Percentiles rank a stretch among this genome's conserved stretches.
Evolutionary conservation across 1,284 basidiomycete species (phyloP).

Genomic region (Schizophyllum commune): DNA sequence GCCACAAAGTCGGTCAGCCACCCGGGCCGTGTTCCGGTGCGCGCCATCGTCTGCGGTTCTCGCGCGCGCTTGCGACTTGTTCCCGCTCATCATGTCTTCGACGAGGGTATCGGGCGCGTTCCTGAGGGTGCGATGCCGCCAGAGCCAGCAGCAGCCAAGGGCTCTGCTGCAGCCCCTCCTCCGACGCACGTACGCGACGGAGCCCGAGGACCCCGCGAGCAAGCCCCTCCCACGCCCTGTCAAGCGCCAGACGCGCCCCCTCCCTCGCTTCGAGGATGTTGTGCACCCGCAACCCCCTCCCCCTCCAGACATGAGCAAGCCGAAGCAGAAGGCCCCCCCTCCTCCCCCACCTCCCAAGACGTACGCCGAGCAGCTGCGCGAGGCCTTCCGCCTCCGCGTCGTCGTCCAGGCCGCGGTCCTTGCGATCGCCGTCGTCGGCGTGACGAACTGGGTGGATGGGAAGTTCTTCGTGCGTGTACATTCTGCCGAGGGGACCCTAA

Average conservation of each 20-base stretch:
- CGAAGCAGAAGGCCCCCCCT: neutral
- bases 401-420: neutral
- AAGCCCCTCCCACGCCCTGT: neutral
- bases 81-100: neutral
- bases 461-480: conserved; percentile 21
- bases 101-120: neutral
- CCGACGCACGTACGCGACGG: neutral
- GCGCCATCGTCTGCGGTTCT: neutral
- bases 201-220: neutral
- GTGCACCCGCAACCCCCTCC: neutral
- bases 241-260: neutral
- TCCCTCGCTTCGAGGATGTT: neutral
- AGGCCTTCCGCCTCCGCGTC: neutral
- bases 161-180: neutral
- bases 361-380: neutral
- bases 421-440: neutral
- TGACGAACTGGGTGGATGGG: conserved; percentile 20
- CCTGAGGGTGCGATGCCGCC: conserved; percentile 5
- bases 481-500: neutral
- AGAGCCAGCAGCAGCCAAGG: conserved; percentile 6
- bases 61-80: neutral
- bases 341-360: neutral
- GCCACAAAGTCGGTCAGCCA: neutral
- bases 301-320: neutral
- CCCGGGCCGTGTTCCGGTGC: neutral